Evolutionary conservation across 192 early-diverging fungal genomes (phyloP), one percentile per base, ranked within the genome.

Genomic region (Coemansia sp.): DNA sequence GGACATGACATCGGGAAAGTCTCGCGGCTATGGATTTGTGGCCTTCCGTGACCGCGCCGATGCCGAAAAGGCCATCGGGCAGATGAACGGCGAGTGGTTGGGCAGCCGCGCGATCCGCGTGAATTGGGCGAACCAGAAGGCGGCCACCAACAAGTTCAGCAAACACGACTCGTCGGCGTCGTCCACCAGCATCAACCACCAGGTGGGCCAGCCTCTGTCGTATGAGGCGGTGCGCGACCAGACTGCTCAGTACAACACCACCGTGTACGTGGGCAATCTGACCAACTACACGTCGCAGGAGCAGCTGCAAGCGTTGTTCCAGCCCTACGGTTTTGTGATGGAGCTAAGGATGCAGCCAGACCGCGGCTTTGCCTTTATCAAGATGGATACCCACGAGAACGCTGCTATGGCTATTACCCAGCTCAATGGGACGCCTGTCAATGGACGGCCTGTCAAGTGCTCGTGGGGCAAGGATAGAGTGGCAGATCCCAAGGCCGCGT

Each of bases 41-140:
- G 88, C 93, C 20, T 96, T 93, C 80, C 86, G 90, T 72, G 92
- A 96, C 43, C 90, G 89, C 53, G 68, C 79, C 48, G 94, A 96
- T 62, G 94, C 94, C 31, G 94, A 96, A 55, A 87, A 84, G 50
- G 94, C 94, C 14, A 91, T 96, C 65, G 69, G 76, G 33, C 77
- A 86, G 28, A 95, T 95, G 94, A 95, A 94, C 73, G 93, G 93
- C 59, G 82, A 94, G 76, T 90, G 88, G 88, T 80, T 96, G 36
- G 94, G 93, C 66, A 89, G 86, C 72, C 86, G 92, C 60, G 86
- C 89, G 56, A 90, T 96, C 64, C 90, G 94, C 42, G 92, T 94
- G 63, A 95, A 95, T 83, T 96, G 94, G 94, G 94, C 94, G 18
- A 96, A 89, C 65, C 93, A 94, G 65, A 94, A 94, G 71, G 85